Base-by-base conservation (phyloP, 2,329 filamentous ascomycete genomes). In the Arachnomyces sp. region DNA sequence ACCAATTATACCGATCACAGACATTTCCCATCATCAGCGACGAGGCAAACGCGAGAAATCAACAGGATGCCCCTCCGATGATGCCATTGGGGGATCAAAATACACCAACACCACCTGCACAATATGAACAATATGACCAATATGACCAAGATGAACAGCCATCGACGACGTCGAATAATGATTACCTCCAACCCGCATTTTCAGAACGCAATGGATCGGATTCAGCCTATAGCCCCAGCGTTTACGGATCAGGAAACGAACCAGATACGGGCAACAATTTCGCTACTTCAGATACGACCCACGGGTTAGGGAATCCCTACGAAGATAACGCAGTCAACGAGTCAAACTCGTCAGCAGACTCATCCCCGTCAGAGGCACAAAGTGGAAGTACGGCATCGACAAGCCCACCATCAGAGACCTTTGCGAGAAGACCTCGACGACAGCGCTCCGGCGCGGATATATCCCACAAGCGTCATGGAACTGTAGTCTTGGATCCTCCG, bases 311-410 rank as follows among this genome's bases (percentile, higher is more conserved):
- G 74, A 28, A 82, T 82, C 50, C 75, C 78, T 25, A 25, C 9
- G 21, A 25, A 0, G 82, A 83, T 50, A 80, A 85, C 51, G 72
- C 74, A 3, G 66, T 77, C 0, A 77, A 78, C 1, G 73, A 76
- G 44, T 86, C 82, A 2, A 72, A 74, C 17, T 80, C 79, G 0
- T 86, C 82, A 0, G 78, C 74, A 13, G 72, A 73, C 33, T 85
- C 81, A 2, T 73, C 70, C 1, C 74, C 71, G 30, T 82, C 78
- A 40, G 71, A 73, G n/a, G 64, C 62, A 1, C 77, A 77, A 51
- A 74, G 75, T 44, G 65, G 73, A 1, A 84, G 80, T 52, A 25
- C 21, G 5, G 82, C 80, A 6, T 70, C 72, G 45, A 80, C 78
- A 3, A 80, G 74, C 46, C 72, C 76, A 3, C 70, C 76, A 3